Base-by-base conservation (phyloP, 2,329 filamentous ascomycete genomes). In the Harringtonia aguacate region DNA sequence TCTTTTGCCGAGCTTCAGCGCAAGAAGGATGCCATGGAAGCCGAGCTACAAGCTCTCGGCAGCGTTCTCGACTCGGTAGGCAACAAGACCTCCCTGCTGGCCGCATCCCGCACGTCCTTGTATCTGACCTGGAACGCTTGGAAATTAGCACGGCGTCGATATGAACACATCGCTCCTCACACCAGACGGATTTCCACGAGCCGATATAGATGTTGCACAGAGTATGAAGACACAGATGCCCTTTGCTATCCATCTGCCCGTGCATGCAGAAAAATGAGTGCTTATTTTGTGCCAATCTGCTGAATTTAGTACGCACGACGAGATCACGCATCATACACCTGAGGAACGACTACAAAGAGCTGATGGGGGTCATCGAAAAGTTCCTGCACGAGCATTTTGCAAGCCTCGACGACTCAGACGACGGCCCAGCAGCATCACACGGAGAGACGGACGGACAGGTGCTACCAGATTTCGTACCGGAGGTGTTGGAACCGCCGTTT, bases 191-290 rank as follows among this genome's bases (percentile, higher is more conserved):
- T 98, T 86, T 60, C 92, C 92, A 28, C 78, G 92, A 58, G 82
- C 86, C 55, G 92, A 98, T 63, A 81, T 98, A 51, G 92, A 98
- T 61, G 84, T 98, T 50, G 84, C 92, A 22, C 90, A 95, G 66
- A 92, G 87, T 92, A 78, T 52, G 71, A 44, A 29, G 27, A 41
- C 41, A 10, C 18, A 36, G 36, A 13, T n/a, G n/a, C 33, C 24
- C n/a, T 13, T n/a, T 5, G n/a, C n/a, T 9, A n/a, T 12, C 4
- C 29, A 15, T 33, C n/a, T n/a, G n/a, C n/a, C n/a, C n/a, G n/a
- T n/a, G n/a, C n/a, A n/a, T 24, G 8, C 13, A 12, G 18, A 2
- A 12, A 28, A 6, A 27, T 3, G n/a, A 22, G 17, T 34, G 30
- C 30, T 41, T n/a, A 41, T 13, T n/a, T n/a, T n/a, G n/a, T 27